phyloP scores from a whole-genome alignment of 495 filamentous ascomycete species.

The Aspergillus ostianus region DNA sequence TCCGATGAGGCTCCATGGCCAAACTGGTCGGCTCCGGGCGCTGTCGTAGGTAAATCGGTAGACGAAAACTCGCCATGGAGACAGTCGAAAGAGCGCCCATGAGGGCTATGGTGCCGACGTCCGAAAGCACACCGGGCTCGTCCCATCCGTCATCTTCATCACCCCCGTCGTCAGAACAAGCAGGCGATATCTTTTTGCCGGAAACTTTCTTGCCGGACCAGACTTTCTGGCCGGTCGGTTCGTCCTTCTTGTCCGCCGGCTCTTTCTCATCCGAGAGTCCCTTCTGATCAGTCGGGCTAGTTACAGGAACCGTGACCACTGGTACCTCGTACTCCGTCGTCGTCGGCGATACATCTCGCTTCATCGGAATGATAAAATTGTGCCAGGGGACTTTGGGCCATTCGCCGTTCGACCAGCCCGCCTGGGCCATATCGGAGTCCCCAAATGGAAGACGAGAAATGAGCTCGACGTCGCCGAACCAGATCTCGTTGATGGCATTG shows the following conservation, averaged over 20 bases:
- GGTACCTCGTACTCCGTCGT: neutral
- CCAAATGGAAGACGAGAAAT: slow-evolving; percentile 41
- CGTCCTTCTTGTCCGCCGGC: too few species aligned
- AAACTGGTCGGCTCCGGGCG: neutral
- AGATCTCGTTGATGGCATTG: slow-evolving; percentile 42
- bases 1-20: neutral
- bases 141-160: neutral
- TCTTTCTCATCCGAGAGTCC: neutral
- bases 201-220: neutral
- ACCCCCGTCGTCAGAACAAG: neutral
- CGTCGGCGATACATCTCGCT: slow-evolving; percentile 14
- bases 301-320: neutral
- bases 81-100: neutral
- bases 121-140: neutral
- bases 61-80: neutral
- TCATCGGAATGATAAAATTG: slow-evolving; percentile 42
- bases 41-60: neutral
- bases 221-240: too few species aligned
- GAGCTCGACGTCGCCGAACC: slow-evolving; percentile 34
- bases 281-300: neutral
- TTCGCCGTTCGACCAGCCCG: slow-evolving; percentile 29
- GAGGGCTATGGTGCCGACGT: neutral
- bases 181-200: neutral
- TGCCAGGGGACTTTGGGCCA: slow-evolving; percentile 43
- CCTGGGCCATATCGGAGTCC: slow-evolving; percentile 36